Base-by-base conservation (phyloP, 768 basidiomycete genomes). In the Russula sp. region DNA sequence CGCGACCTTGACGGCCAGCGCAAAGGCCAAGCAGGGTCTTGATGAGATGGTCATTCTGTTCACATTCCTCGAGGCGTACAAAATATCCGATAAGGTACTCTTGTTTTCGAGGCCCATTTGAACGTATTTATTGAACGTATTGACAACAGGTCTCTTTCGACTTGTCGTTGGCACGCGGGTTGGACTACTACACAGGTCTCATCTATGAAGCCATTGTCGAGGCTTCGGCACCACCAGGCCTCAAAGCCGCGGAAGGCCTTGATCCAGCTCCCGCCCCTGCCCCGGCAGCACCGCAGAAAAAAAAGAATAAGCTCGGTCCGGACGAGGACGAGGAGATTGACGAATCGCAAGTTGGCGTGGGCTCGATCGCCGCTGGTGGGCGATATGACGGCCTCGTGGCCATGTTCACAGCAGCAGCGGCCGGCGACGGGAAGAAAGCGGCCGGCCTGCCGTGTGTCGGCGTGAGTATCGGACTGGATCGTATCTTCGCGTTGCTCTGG, bases 301-400 rank as follows among this genome's bases (percentile, higher is more conserved):
- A 74, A 66, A 76, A 76, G 66, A 71, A 72, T 36, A 84, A 84
- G 69, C 65, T 78, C 34, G 79, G 79, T 59, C 61, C 73, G 20
- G 82, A 79, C 18, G 87, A 86, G 20, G 88, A 92, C 38, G 88
- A 92, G 59, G 96, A 95, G 69, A 77, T 94, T 42, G 96, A 98
- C 75, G 96, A 98, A 73, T 89, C 91, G 1, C 83, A 88, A 69
- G 86, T 98, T 44, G 97, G 97, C 22, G 94, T 98, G 3, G 97
- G 97, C n/a, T 97, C 94, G 16, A 96, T 99, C 74, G 97, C 95
- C n/a, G 97, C 92, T 1, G 97, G 97, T 13, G 97, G 97, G 10
- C 83, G 97, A 38, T 99, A 99, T 76, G 97, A 98, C 78, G 87
- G 88, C 59, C 88, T 99, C 26, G 96, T 99, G 0, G 89, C 91